Evolutionary conservation across 768 basidiomycete species (phyloP).

Genomic region (Tulasnella sp.): DNA sequence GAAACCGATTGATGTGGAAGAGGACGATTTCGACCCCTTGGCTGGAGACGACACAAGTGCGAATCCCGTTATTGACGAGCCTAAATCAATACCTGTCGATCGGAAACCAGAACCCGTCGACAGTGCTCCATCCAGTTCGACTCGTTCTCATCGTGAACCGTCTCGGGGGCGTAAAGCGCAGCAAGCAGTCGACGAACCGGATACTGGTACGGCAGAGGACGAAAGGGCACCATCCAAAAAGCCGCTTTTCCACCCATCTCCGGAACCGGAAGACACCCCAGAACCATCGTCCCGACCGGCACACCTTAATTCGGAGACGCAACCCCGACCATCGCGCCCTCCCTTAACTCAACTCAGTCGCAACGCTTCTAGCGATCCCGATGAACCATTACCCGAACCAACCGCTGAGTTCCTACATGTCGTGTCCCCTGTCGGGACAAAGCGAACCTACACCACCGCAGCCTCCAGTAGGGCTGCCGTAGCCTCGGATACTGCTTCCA

Average conservation of each 20-base stretch:
- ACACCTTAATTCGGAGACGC: neutral
- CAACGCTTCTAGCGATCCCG: neutral
- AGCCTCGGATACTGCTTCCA: neutral
- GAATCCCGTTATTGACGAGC: neutral
- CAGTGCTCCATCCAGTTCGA: neutral
- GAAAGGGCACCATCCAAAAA: neutral
- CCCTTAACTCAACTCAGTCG: slow-evolving; percentile 4
- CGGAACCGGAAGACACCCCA: neutral
- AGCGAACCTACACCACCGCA: neutral
- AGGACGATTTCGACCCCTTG: slow-evolving; percentile 7
- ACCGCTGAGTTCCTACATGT: slow-evolving; percentile 30
- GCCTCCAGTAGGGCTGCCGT: neutral
- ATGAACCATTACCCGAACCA: neutral
- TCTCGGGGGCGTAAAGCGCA: neutral
- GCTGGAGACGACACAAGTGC: neutral
- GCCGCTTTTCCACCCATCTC: neutral
- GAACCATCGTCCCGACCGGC: neutral
- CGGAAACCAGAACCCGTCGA: neutral
- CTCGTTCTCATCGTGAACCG: neutral
- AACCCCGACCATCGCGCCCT: neutral
- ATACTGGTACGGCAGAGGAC: neutral
- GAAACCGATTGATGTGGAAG: neutral
- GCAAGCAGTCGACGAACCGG: neutral
- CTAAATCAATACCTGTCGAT: neutral
- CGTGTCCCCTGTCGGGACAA: slow-evolving; percentile 15